A percentile compares a stretch with the other conserved stretches of the same genome.
phyloP scores from a whole-genome alignment of 23 red algal genomes.

The Gracilaria domingensis region DNA sequence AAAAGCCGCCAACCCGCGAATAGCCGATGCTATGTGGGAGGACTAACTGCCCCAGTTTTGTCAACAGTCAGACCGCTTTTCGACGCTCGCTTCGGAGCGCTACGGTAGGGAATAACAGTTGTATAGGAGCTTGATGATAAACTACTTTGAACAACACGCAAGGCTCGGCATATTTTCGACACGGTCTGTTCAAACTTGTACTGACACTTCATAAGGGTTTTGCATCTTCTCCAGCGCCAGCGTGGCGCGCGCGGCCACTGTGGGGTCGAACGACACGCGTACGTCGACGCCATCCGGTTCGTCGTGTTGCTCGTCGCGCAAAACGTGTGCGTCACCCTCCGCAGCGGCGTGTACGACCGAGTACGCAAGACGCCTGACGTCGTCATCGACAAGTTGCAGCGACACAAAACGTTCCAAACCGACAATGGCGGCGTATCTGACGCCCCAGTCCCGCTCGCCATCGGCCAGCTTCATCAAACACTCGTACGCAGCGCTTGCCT shows the following conservation, averaged over 20 bases:
- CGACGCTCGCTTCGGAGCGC: background rate
- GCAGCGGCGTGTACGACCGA: constrained; percentile 11
- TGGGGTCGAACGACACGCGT: background rate
- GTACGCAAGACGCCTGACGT: background rate
- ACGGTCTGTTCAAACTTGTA: background rate
- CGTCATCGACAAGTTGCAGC: background rate
- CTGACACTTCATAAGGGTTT: background rate
- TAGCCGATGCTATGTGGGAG: background rate
- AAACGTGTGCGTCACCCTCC: background rate
- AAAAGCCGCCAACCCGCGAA: background rate
- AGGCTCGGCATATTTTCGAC: background rate
- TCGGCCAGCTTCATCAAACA: constrained; percentile 53
- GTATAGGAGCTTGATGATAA: constrained; percentile 7
- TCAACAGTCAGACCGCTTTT: background rate
- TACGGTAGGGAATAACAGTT: background rate
- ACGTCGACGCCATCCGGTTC: background rate
- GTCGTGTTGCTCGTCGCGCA: background rate
- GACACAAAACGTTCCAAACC: constrained; percentile 66
- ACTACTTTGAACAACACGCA: background rate
- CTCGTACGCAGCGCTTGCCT: constrained; percentile 23
- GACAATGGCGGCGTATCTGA: constrained; percentile 85
- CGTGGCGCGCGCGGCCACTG: constrained; percentile 29
- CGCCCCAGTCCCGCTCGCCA: constrained; percentile 79
- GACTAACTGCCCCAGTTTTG: constrained; percentile 10
- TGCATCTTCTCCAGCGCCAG: constrained; percentile 38